phyloP scores from a whole-genome alignment of 1,139 yeast genomes.

The Nakaseomyces nivariensis region DNA sequence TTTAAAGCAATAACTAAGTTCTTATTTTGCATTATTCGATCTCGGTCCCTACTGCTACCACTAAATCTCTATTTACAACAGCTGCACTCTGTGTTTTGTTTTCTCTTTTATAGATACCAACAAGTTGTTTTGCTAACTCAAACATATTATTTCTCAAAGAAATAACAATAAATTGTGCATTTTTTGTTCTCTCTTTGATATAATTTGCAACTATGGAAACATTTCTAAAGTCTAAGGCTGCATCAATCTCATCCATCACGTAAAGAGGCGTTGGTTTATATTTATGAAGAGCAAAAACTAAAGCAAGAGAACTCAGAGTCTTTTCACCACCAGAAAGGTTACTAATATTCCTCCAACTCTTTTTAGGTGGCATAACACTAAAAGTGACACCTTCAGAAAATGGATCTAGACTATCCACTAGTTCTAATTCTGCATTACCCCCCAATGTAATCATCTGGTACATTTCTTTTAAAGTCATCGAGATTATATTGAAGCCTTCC shows the following conservation, averaged over 20 bases:
- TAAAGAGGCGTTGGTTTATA: constrained; percentile 96
- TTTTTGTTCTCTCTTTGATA: constrained; percentile 87
- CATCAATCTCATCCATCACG: constrained; percentile 99
- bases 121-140: constrained; percentile 86
- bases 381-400: constrained; percentile 93
- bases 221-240: constrained; percentile 93
- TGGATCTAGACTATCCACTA: constrained; percentile 95
- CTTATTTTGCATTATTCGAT: too few species aligned
- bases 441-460: constrained; percentile 99
- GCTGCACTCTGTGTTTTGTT: constrained; percentile 86
- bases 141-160: constrained; percentile 96
- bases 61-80: constrained; percentile 49
- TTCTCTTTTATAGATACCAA: constrained; percentile 89
- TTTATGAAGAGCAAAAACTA: constrained; percentile 92
- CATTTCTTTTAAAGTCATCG: constrained; percentile 88
- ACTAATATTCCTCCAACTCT: constrained; percentile 92
- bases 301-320: constrained; percentile 86
- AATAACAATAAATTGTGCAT: constrained; percentile 93
- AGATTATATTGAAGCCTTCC: constrained; percentile 83
- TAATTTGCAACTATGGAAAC: constrained; percentile 96
- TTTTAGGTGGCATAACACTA: constrained; percentile 98
- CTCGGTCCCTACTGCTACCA: not conserved
- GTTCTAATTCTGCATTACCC: constrained; percentile 94
- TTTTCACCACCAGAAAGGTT: constrained; percentile 97
- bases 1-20: too few species aligned